Percentiles rank a stretch among this genome's conserved stretches.
Conservation (phyloP, 805 yeast species). For the Wickerhamiella occidentalis region DNA sequence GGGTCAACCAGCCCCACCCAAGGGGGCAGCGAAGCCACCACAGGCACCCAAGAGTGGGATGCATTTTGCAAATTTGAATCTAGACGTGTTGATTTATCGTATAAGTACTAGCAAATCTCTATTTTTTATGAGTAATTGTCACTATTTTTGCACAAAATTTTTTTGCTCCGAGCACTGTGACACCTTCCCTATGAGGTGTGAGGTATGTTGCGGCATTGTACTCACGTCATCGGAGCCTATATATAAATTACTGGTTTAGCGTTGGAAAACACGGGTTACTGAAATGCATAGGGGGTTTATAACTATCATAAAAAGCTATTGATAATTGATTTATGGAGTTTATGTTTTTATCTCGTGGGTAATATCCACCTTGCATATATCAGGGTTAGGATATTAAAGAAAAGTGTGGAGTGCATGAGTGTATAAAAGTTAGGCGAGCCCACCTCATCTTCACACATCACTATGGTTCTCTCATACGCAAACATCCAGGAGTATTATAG, state of each 20-base stretch:
- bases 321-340: conserved; percentile 1
- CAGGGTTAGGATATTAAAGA: conserved; percentile 1
- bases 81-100: no score
- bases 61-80: no score
- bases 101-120: no score
- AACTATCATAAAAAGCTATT: conserved; percentile 1
- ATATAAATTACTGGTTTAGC: background rate
- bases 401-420: conserved; percentile 10
- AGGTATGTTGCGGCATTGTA: background rate
- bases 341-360: conserved; percentile 8
- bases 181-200: background rate
- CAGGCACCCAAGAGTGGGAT: no score
- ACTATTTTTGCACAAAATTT: background rate
- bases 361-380: background rate
- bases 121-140: background rate
- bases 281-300: background rate
- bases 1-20: no score
- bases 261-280: background rate
- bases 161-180: background rate
- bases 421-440: background rate
- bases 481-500: background rate
- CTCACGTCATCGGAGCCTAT: background rate
- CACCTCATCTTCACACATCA: background rate
- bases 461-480: conserved; percentile 3
- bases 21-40: no score